phyloP scores from a whole-genome alignment of 2,329 filamentous ascomycete species.

The Neonectria magnoliae region DNA sequence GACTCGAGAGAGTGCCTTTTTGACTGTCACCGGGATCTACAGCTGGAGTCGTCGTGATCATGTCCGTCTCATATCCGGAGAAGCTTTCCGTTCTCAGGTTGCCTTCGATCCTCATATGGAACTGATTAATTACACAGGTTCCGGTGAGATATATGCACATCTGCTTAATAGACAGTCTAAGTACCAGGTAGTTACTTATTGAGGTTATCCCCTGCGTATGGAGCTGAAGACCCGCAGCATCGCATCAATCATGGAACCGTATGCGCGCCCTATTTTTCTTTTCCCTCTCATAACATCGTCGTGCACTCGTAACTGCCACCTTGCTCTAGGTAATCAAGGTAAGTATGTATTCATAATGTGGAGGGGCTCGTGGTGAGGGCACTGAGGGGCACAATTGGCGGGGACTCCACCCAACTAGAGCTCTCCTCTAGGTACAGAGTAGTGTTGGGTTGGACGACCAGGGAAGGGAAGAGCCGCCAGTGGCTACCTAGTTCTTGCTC shows the following conservation, averaged over 20 bases:
- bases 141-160: background rate
- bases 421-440: background rate
- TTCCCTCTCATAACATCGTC: background rate
- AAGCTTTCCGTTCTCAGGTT: background rate
- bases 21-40: background rate
- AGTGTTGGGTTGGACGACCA: background rate
- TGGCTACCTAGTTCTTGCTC: conserved; percentile 4
- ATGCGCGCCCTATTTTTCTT: background rate
- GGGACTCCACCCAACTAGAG: conserved; percentile 9
- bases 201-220: background rate
- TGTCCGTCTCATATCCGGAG: background rate
- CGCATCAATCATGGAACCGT: background rate
- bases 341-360: background rate
- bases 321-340: background rate
- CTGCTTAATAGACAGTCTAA: background rate
- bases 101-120: too few relatives aligned
- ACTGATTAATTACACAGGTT: background rate
- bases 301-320: background rate
- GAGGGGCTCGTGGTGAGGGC: conserved; percentile 12
- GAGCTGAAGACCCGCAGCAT: background rate
- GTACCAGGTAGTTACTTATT: background rate
- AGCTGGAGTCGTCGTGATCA: background rate
- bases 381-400: conserved; percentile 12
- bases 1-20: background rate
- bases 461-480: conserved; percentile 15